A percentile compares a stretch with the other conserved stretches of the same genome.
Evolutionary conservation across 345 rosid genomes (phyloP).

Genomic region (Garcia nutans): DNA sequence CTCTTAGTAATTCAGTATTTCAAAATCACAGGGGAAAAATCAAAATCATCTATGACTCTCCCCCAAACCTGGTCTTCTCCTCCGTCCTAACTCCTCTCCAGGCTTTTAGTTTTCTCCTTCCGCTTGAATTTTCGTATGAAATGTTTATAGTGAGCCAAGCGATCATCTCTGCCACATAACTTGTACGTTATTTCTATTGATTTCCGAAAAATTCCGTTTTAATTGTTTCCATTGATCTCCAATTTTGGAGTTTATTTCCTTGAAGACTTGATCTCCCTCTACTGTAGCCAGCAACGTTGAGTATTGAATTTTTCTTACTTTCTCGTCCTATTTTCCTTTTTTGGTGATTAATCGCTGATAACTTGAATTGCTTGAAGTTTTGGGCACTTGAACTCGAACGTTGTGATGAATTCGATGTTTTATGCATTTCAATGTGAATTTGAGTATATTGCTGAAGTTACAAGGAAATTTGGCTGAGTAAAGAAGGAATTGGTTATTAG

Average conservation of each 20-base stretch:
- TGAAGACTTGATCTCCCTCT: neutral
- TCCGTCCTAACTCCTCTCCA: neutral
- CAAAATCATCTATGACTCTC: neutral
- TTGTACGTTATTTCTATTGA: neutral
- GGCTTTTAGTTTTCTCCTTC: neutral
- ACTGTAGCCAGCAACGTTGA: neutral
- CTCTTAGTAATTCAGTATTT: neutral
- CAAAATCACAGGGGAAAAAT: neutral
- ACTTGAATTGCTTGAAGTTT: neutral
- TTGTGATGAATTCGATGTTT: neutral
- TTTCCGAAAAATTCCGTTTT: neutral
- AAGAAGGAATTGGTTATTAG: slow-evolving; percentile 4
- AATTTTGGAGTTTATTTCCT: neutral
- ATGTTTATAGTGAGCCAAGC: neutral
- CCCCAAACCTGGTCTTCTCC: neutral
- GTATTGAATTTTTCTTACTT: neutral
- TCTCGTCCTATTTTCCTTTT: neutral
- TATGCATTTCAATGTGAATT: neutral
- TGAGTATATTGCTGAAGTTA: neutral
- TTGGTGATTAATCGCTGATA: neutral
- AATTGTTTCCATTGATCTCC: neutral
- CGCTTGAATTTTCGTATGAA: neutral
- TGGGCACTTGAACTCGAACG: neutral
- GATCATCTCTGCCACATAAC: neutral
- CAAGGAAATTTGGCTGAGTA: neutral